Evolutionary conservation across 2,329 filamentous ascomycete genomes (phyloP), one percentile per base, ranked within the genome.

Genomic region (Chrysosporium queenslandicum): DNA sequence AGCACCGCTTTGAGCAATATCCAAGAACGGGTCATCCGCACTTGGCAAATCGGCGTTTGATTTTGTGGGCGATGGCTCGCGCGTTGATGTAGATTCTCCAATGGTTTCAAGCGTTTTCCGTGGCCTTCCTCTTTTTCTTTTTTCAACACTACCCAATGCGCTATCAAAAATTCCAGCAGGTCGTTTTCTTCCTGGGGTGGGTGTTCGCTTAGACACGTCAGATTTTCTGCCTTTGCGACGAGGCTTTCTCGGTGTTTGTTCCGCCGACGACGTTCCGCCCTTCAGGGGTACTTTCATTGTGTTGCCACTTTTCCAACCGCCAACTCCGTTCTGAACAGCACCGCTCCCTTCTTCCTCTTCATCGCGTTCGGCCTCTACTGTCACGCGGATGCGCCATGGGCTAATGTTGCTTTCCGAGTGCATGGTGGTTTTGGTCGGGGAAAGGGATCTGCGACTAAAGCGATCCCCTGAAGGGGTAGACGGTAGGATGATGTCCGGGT

Each of bases 351-450:
- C 70, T 50, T 74, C 66, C 29, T 68, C 68, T 34, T 72, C 70
- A 49, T 74, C 64, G 21, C 60, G 70, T 40, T 71, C 71, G 18
- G 72, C 72, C 59, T 74, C 71, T 32, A 74, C 66, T 0, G 72
- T 74, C 21, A 74, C 71, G 41, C 70, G 66, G 53, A 74, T 74
- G 52, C 71, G 68, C 72, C 72, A 74, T 25, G 72, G 72, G 57
- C 71, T 74, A 12, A 69, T 59, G 60, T 71, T 71, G 6, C 65
- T 67, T 7, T 69, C 68, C 9, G 62, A 58, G 40, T 63, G 63
- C 1, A 60, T 53, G 42, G 54, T 54, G 11, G 54, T 55, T 40
- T 70, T 71, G n/a, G 67, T 63, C 11, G 69, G 69, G 12, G 69
- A 71, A 30, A 65, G 49, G 16, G 51, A 54, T 37, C 37, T 53